Conservation (phyloP, 768 basidiomycete species). For the Rubroboletus satanas region DNA sequence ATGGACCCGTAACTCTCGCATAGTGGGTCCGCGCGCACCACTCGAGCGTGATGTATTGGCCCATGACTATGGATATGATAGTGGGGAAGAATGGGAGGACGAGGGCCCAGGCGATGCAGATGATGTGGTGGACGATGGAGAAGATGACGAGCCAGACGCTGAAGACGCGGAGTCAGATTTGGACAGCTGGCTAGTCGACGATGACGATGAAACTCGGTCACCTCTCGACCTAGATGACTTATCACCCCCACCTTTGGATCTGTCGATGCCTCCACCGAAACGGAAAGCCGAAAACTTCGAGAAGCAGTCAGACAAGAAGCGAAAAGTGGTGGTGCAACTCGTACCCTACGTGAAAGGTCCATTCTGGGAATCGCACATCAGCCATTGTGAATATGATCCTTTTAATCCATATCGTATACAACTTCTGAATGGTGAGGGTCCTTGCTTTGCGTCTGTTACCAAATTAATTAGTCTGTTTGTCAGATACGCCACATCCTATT, state of each 20-base stretch:
- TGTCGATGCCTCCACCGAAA: slow-evolving; percentile 47
- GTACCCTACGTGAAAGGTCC: slow-evolving; percentile 83
- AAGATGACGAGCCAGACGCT: slow-evolving; percentile 65
- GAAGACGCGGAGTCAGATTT: slow-evolving; percentile 45
- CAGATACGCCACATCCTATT: slow-evolving; percentile 70
- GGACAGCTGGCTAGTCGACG: slow-evolving; percentile 44
- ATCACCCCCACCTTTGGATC: slow-evolving; percentile 30
- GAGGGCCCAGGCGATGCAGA: slow-evolving; percentile 74
- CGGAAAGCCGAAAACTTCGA: slow-evolving; percentile 56
- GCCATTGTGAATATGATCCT: slow-evolving; percentile 62
- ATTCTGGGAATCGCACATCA: slow-evolving; percentile 68
- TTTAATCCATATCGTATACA: slow-evolving; percentile 76
- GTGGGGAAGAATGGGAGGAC: slow-evolving; percentile 94
- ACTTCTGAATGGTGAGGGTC: slow-evolving; percentile 74
- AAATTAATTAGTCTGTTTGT: slow-evolving; percentile 1
- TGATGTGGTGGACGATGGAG: slow-evolving; percentile 59
- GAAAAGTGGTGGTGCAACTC: slow-evolving; percentile 73
- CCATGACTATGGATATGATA: slow-evolving; percentile 90
- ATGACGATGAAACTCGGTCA: slow-evolving; percentile 66
- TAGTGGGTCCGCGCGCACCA: slow-evolving; percentile 80
- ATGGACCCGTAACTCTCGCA: slow-evolving; percentile 77
- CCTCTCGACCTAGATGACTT: slow-evolving; percentile 39
- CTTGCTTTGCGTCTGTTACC: not conserved
- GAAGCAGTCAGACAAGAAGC: slow-evolving; percentile 57
- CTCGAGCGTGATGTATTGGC: slow-evolving; percentile 72